These are phyloP conservation scores for Panaeolus cyanescens DNA, from an alignment of 768 basidiomycete genomes.

Conservation along the genomic window DNA sequence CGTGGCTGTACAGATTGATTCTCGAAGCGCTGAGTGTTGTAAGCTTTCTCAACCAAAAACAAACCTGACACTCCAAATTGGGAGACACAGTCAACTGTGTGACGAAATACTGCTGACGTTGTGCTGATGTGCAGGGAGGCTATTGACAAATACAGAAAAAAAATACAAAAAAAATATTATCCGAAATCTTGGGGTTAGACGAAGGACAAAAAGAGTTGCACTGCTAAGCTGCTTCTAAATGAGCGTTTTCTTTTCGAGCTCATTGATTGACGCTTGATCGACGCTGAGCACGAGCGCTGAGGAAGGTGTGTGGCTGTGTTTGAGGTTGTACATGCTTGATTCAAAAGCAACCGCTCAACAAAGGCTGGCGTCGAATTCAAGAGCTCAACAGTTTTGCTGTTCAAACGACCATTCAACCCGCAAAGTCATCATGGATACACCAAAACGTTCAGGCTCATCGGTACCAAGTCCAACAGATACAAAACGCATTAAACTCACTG, in stretches of 20 bases:
- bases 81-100: not conserved
- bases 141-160: not conserved
- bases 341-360: not conserved
- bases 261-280: not conserved
- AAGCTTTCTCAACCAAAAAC: too few species aligned
- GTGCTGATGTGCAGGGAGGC: not conserved
- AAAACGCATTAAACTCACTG: conserved; percentile 61
- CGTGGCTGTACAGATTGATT: not conserved
- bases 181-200: too few species aligned
- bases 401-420: not conserved
- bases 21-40: not conserved
- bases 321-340: not conserved
- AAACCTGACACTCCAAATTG: too few species aligned
- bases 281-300: too few species aligned
- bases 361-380: not conserved
- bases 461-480: conserved; percentile 51
- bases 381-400: conserved; percentile 1
- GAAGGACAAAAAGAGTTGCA: too few species aligned
- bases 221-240: too few species aligned
- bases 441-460: conserved; percentile 65
- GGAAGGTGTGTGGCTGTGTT: not conserved
- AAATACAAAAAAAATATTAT: not conserved
- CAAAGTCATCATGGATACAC: conserved; percentile 56
- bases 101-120: not conserved
- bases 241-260: too few species aligned